These are phyloP conservation scores for Leptographium flavum DNA, from an alignment of 2,329 filamentous ascomycete genomes.

Conservation along the genomic window DNA sequence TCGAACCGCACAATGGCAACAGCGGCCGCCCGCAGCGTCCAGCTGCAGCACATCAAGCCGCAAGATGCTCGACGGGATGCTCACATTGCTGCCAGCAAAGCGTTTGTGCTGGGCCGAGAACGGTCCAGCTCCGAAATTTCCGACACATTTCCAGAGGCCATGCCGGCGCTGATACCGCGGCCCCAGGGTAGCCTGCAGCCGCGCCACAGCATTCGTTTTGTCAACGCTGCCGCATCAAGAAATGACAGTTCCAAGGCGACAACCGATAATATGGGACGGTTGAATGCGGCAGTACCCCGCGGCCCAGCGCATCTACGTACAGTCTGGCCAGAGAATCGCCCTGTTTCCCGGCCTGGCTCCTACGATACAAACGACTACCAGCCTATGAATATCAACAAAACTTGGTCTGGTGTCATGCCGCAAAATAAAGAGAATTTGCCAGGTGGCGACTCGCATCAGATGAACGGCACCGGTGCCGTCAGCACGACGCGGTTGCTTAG, in stretches of 20 bases:
- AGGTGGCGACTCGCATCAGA: not conserved
- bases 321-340: too few species aligned
- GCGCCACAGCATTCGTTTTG: conserved; percentile 43
- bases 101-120: conserved; percentile 38
- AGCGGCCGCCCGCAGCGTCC: conserved; percentile 27
- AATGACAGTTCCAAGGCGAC: not conserved
- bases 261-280: not conserved
- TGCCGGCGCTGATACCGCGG: not conserved
- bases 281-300: not conserved
- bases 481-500: not conserved
- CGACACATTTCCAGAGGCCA: conserved; percentile 6
- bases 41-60: conserved; percentile 34
- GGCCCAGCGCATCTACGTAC: not conserved
- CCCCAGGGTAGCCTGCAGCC: conserved; percentile 18
- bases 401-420: conserved; percentile 1
- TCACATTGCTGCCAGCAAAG: conserved; percentile 45
- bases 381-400: conserved; percentile 4
- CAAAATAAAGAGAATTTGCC: conserved; percentile 9
- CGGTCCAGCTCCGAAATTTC: conserved; percentile 21
- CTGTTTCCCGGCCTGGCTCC: not conserved
- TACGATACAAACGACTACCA: not conserved
- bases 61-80: conserved; percentile 41
- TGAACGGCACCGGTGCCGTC: not conserved
- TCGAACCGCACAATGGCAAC: conserved; percentile 39
- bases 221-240: conserved; percentile 8